A percentile compares a stretch with the other conserved stretches of the same genome.
phyloP scores from a whole-genome alignment of 306 rosid species.

The Dicorynia guianensis region DNA sequence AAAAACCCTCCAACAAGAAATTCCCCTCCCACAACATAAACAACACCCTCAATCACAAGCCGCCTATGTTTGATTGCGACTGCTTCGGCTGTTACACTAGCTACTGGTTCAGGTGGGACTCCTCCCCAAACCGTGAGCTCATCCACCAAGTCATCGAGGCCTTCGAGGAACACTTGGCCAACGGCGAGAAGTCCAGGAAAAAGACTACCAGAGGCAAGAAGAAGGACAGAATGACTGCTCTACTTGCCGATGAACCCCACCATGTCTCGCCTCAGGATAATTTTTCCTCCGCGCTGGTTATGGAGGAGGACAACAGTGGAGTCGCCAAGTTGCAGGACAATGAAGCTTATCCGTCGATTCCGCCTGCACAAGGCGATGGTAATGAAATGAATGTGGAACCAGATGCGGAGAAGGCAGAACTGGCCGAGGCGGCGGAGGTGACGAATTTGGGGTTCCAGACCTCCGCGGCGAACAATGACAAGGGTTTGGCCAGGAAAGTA shows the following conservation, averaged over 20 bases:
- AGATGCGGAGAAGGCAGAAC: background rate
- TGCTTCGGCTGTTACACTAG: constrained; percentile 72
- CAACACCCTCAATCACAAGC: constrained; percentile 44
- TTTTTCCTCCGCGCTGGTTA: background rate
- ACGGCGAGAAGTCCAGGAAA: constrained; percentile 54
- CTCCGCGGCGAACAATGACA: constrained; percentile 51
- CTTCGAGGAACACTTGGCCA: constrained; percentile 59
- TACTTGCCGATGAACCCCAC: background rate
- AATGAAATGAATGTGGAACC: background rate
- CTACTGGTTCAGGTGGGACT: constrained; percentile 73
- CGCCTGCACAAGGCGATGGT: constrained; percentile 13
- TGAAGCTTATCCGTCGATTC: background rate
- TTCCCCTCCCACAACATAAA: background rate
- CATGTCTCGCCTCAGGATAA: background rate
- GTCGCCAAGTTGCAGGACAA: constrained; percentile 5
- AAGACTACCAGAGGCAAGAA: constrained; percentile 45
- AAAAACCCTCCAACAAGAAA: constrained; percentile 38
- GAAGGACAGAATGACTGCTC: constrained; percentile 42
- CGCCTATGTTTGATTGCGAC: constrained; percentile 57
- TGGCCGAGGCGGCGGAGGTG: constrained; percentile 31
- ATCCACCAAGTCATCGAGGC: constrained; percentile 75
- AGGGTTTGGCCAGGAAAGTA: constrained; percentile 72
- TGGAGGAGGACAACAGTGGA: background rate
- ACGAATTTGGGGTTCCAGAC: constrained; percentile 3
- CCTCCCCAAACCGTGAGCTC: constrained; percentile 66